Evolutionary conservation across 129 eudicot genomes (phyloP).

Genomic region (Heracleum sosnowskyi): DNA sequence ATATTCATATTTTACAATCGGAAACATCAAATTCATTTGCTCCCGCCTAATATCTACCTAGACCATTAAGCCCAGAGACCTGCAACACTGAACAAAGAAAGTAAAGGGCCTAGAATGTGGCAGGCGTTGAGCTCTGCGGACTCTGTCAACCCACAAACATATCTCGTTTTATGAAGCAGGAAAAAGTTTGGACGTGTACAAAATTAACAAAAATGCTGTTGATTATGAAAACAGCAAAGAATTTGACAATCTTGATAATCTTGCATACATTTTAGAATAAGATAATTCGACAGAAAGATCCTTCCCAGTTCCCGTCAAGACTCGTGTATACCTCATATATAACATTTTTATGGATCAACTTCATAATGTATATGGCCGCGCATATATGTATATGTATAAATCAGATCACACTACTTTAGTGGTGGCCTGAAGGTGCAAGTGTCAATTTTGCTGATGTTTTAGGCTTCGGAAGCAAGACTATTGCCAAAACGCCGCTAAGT

Average conservation of each 20-base stretch:
- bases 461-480: constrained; percentile 33
- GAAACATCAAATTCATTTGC: background rate
- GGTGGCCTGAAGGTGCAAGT: background rate
- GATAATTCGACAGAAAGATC: background rate
- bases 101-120: background rate
- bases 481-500: constrained; percentile 32
- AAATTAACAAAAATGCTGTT: background rate
- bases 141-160: background rate
- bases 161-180: background rate
- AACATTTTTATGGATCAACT: background rate
- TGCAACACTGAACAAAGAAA: background rate
- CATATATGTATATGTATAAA: background rate
- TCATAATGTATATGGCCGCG: background rate
- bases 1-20: background rate
- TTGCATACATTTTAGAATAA: background rate
- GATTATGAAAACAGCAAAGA: background rate
- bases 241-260: background rate
- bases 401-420: background rate
- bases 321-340: background rate
- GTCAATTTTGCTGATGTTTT: constrained; percentile 1
- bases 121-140: background rate
- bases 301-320: background rate
- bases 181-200: background rate
- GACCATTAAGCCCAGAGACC: background rate
- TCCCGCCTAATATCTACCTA: background rate